These are phyloP conservation scores for Globisporangium cylindrosporum DNA, from an alignment of 352 stramenopile species.

Conservation along the genomic window DNA sequence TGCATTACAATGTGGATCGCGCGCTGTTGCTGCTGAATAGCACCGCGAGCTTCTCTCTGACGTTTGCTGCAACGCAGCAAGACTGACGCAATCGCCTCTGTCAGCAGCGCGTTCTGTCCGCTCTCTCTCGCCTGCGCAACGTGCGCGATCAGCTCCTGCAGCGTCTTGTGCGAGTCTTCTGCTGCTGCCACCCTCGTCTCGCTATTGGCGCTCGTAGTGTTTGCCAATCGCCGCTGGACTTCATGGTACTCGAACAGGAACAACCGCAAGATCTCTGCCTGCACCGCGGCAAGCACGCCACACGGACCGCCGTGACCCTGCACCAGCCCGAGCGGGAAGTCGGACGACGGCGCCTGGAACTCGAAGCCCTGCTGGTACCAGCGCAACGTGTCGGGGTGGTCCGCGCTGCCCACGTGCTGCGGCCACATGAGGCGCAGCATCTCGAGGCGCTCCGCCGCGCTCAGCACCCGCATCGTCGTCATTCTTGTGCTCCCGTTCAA, in stretches of 20 bases:
- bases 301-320: constrained; percentile 79
- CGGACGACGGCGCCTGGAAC: constrained; percentile 25
- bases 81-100: constrained; percentile 30
- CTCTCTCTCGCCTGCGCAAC: constrained; percentile 1
- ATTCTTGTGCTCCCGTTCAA: background rate
- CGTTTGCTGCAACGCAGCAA: constrained; percentile 25
- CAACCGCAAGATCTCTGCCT: constrained; percentile 64
- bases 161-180: constrained; percentile 1
- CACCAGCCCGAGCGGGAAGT: constrained; percentile 61
- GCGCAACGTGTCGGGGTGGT: constrained; percentile 32
- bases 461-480: constrained; percentile 9
- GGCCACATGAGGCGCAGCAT: constrained; percentile 43
- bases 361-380: constrained; percentile 64
- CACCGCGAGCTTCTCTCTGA: background rate
- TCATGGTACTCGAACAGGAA: constrained; percentile 42
- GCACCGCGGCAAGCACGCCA: constrained; percentile 75
- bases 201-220: background rate
- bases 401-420: constrained; percentile 9
- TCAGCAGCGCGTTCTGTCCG: constrained; percentile 10
- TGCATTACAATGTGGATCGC: constrained; percentile 25
- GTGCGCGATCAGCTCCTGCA: constrained; percentile 12
- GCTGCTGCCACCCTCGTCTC: background rate
- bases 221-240: background rate
- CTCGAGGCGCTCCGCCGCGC: background rate
- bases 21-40: background rate